These are phyloP conservation scores for Panus rudis DNA, from an alignment of 768 basidiomycete genomes.

Conservation along the genomic window DNA sequence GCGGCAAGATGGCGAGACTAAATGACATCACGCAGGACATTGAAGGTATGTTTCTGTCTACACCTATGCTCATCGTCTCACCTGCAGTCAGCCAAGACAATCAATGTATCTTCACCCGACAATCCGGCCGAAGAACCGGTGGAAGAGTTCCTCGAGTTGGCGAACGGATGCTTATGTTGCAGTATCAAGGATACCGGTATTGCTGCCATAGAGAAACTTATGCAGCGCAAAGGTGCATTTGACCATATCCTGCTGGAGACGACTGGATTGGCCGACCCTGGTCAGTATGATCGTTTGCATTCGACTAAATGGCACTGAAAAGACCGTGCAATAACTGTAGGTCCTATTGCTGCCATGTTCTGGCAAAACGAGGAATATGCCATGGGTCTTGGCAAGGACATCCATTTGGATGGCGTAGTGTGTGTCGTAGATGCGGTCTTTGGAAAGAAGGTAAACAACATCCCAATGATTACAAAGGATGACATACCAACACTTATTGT, in stretches of 20 bases:
- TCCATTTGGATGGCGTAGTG: conserved; percentile 80
- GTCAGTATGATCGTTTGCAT: conserved; percentile 29
- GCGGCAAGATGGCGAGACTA: neutral
- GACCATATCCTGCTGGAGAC: conserved; percentile 96
- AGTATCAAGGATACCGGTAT: conserved; percentile 92
- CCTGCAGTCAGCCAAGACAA: conserved; percentile 63
- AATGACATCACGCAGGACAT: conserved; percentile 58
- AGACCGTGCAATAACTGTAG: conserved; percentile 29
- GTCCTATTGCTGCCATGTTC: conserved; percentile 82
- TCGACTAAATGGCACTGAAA: conserved; percentile 2
- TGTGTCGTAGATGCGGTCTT: conserved; percentile 90
- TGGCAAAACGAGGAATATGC: conserved; percentile 85
- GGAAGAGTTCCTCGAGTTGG: conserved; percentile 86
- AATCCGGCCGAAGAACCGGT: conserved; percentile 58
- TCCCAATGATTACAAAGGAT: neutral
- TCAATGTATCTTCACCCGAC: conserved; percentile 69
- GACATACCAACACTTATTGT: neutral
- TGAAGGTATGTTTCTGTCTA: conserved; percentile 51
- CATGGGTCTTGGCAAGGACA: conserved; percentile 58
- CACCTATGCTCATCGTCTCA: neutral
- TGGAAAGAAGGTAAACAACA: conserved; percentile 44
- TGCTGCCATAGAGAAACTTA: conserved; percentile 89
- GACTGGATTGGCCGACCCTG: conserved; percentile 94
- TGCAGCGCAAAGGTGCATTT: conserved; percentile 79
- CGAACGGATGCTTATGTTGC: conserved; percentile 98